phyloP scores from a whole-genome alignment of 768 basidiomycete species.

The Sporobolomyces phaffii region DNA sequence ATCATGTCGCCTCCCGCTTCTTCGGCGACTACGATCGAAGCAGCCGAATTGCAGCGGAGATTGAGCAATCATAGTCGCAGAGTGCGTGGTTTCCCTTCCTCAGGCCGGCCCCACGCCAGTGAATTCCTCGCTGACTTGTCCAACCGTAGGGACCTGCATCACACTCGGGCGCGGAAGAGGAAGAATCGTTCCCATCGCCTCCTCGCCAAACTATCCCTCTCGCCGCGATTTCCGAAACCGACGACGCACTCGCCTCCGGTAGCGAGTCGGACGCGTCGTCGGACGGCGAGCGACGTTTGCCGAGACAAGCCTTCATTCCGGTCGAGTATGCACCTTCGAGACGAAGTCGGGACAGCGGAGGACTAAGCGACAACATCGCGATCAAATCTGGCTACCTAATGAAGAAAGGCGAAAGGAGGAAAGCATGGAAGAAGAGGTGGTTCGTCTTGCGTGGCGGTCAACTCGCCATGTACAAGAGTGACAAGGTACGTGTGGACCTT shows the following conservation, averaged over 20 bases:
- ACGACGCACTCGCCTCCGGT: conserved; percentile 20
- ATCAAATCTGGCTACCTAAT: conserved; percentile 88
- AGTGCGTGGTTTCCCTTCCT: not conserved
- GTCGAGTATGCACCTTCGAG: conserved; percentile 46
- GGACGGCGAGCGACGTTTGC: not conserved
- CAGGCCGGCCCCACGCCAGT: not conserved
- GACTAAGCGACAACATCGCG: conserved; percentile 50
- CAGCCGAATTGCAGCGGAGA: conserved; percentile 10
- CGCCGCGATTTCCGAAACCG: conserved; percentile 30
- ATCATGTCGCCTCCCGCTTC: not conserved
- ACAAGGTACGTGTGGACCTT: conserved; percentile 51
- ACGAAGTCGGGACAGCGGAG: conserved; percentile 44
- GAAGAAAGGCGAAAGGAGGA: conserved; percentile 96
- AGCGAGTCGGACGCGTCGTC: conserved; percentile 33
- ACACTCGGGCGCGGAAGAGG: conserved; percentile 4
- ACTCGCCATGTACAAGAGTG: conserved; percentile 92
- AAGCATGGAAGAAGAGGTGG: conserved; percentile 99
- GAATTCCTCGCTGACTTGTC: not conserved
- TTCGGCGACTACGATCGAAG: conserved; percentile 8
- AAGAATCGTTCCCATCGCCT: conserved; percentile 2
- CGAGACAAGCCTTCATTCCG: not conserved
- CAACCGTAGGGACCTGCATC: not conserved
- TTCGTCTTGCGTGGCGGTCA: conserved; percentile 89
- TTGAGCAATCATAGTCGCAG: conserved; percentile 19
- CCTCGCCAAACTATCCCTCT: conserved; percentile 18